Base-by-base conservation (phyloP, 1,284 basidiomycete species). In the Megacollybia platyphylla region DNA sequence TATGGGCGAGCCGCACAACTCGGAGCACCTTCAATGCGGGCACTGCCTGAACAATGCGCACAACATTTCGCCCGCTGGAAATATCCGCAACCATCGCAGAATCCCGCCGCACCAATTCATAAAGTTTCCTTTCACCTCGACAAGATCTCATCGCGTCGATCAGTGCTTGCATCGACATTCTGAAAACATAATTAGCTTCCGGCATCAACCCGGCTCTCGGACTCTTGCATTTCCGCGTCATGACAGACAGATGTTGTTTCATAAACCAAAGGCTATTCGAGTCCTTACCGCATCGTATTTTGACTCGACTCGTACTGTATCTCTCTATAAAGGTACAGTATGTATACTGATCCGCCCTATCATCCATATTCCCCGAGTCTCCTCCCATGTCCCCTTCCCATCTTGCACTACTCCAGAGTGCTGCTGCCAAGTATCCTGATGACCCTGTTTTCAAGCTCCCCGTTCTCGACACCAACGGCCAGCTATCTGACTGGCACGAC, bases 401-500 rank as follows among this genome's bases (percentile, higher is more conserved):
- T 50, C 62, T 78, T 15, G 65, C 67, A 27, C 57, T 72, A 44
- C 68, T 79, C 48, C 62, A 73, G 42, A 54, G 62, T 41, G 67
- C 62, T 46, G 67, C 73, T 11, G 45, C 58, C 15, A 61, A 56
- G 45, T 63, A 61, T 53, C 57, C 72, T n/a, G 57, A 62, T 28
- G 54, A 60, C 1, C 58, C 68, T 38, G 74, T 64, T 43, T 79
- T 79, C 59, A 65, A 60, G 47, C 49, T 73, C 13, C 76, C 75
- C 10, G 44, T 62, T 36, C 60, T 67, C 49, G 49, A 62, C 11
- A 47, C 53, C 34, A 59, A 62, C 17, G 52, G 55, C 13, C 52
- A 57, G 31, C 55, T 67, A 40, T 52, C 55, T 29, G 55, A 63
- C 36, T 79, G 77, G 77, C 54, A 57, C 26, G 49, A 67, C 34